Conservation (phyloP, 2,329 filamentous ascomycete species). For the Cladosporium oxysporum region DNA sequence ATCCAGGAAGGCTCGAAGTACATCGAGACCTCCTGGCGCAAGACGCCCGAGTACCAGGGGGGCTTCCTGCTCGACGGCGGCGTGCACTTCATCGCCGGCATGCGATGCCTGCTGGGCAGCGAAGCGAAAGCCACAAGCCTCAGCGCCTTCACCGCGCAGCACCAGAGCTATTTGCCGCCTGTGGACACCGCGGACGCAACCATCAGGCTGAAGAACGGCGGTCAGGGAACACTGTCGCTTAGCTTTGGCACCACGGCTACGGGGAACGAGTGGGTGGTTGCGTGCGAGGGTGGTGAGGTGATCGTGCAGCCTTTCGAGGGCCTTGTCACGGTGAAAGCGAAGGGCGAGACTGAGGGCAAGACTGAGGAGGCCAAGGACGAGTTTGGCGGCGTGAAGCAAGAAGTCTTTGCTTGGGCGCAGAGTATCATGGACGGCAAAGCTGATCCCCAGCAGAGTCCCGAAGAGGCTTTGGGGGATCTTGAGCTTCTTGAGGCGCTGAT, state of each 20-base stretch:
- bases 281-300: conserved; percentile 60
- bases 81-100: conserved; percentile 68
- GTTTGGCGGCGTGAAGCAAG: conserved; percentile 57
- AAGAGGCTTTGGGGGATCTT: conserved; percentile 63
- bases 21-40: conserved; percentile 63
- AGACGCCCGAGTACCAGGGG: conserved; percentile 69
- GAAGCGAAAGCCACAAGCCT: conserved; percentile 50
- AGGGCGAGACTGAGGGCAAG: conserved; percentile 30
- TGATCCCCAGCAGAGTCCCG: conserved; percentile 55
- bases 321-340: conserved; percentile 39
- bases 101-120: conserved; percentile 59
- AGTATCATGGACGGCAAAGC: conserved; percentile 50
- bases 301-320: conserved; percentile 37
- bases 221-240: conserved; percentile 58
- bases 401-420: conserved; percentile 63
- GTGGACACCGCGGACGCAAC: conserved; percentile 67
- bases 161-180: conserved; percentile 61
- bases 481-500: conserved; percentile 55
- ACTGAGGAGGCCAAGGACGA: conserved; percentile 50
- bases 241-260: conserved; percentile 59
- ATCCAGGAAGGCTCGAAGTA: conserved; percentile 57
- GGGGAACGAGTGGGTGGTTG: conserved; percentile 58
- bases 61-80: conserved; percentile 77
- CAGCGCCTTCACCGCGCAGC: conserved; percentile 57
- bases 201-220: conserved; percentile 56